Percentiles rank a stretch among this genome's conserved stretches.
These are phyloP conservation scores for Globisporangium splendens DNA, from an alignment of 352 stramenopile species.

Conservation along the genomic window DNA sequence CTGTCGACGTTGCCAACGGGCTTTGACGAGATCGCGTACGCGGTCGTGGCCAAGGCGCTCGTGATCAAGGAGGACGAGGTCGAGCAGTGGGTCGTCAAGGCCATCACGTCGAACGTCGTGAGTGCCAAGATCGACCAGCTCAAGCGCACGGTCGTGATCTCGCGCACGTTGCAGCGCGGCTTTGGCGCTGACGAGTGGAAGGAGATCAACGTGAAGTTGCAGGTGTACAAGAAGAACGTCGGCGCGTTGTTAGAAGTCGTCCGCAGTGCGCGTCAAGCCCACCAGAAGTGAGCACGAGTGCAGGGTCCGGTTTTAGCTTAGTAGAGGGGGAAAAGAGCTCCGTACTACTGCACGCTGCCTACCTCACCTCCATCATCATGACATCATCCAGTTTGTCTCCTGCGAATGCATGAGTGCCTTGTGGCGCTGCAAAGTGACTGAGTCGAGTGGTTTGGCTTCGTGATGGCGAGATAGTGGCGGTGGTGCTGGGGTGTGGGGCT, in stretches of 20 bases:
- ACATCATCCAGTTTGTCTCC: no score
- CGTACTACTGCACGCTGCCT: no score
- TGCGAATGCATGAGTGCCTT: no score
- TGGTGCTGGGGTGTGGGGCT: not conserved
- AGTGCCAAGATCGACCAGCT: constrained; percentile 95
- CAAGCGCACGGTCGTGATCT: constrained; percentile 86
- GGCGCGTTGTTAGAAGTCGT: constrained; percentile 85
- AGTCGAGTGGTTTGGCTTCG: no score
- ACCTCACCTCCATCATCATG: no score
- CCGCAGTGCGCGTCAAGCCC: constrained; percentile 60
- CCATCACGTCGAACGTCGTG: constrained; percentile 89
- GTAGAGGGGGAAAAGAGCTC: not conserved
- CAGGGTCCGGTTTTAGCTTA: not conserved
- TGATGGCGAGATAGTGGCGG: not conserved
- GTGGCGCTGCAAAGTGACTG: no score
- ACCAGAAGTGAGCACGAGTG: constrained; percentile 41
- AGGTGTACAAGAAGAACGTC: constrained; percentile 93
- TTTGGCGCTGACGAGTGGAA: constrained; percentile 91
- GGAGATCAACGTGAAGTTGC: constrained; percentile 83
- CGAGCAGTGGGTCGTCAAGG: constrained; percentile 93
- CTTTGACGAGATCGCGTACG: constrained; percentile 91
- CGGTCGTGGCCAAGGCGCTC: constrained; percentile 78
- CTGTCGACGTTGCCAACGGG: constrained; percentile 88
- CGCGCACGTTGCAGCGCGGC: constrained; percentile 60
- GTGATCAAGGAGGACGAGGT: constrained; percentile 84